phyloP scores from a whole-genome alignment of 2,329 filamentous ascomycete genomes.

The Ceratocystis albifundus region DNA sequence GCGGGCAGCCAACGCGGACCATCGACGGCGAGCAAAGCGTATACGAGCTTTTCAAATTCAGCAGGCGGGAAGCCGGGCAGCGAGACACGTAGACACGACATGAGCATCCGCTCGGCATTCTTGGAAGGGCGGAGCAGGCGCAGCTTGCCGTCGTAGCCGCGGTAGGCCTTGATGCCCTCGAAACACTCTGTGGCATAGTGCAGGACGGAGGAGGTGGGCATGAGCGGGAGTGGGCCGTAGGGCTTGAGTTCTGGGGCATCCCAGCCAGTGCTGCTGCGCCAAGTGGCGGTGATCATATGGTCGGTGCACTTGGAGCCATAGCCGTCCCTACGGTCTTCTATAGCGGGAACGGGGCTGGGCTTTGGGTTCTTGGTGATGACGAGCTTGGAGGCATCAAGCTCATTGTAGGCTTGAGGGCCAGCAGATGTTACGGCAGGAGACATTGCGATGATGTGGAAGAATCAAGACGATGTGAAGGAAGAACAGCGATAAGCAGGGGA shows the following conservation, averaged over 20 bases:
- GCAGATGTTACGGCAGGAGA: conserved; percentile 27
- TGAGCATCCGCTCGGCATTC: conserved; percentile 55
- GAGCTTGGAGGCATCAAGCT: conserved; percentile 51
- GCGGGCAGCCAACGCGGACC: conserved; percentile 68
- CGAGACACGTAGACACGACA: conserved; percentile 54
- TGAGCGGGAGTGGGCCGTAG: conserved; percentile 64
- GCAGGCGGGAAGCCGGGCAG: conserved; percentile 60
- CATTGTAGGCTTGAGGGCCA: conserved; percentile 41
- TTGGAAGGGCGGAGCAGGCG: conserved; percentile 66
- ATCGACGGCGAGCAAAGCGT: conserved; percentile 60
- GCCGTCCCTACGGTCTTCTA: conserved; percentile 38
- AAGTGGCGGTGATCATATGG: conserved; percentile 72
- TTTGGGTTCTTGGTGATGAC: conserved; percentile 41
- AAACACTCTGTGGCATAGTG: conserved; percentile 91
- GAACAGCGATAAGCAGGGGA: background rate
- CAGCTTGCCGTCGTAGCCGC: conserved; percentile 62
- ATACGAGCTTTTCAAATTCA: conserved; percentile 63
- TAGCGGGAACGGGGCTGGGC: conserved; percentile 43
- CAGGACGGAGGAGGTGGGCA: conserved; percentile 68
- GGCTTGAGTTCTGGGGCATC: conserved; percentile 59
- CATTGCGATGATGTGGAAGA: conserved; percentile 11
- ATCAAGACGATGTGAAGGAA: background rate
- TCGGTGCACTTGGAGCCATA: conserved; percentile 56
- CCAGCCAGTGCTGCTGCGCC: conserved; percentile 59
- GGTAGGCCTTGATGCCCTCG: conserved; percentile 72